Conservation (phyloP, 768 basidiomycete genomes). For the Boletus subcaerulescens region DNA sequence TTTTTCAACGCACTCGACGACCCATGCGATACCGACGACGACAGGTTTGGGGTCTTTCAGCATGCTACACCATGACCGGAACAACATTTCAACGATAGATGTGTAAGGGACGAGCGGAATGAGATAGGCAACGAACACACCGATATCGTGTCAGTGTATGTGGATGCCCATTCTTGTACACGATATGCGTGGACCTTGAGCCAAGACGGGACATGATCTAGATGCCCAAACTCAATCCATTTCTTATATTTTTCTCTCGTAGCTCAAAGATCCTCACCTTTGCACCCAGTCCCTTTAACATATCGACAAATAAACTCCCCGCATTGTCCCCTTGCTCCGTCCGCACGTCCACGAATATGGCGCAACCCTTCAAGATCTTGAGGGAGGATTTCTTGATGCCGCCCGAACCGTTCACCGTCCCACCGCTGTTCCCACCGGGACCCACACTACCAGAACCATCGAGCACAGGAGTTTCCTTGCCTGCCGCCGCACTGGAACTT, state of each 20-base stretch:
- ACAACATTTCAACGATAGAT: neutral
- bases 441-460: conserved; percentile 26
- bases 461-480: conserved; percentile 23
- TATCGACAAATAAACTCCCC: conserved; percentile 76
- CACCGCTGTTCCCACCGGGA: conserved; percentile 14
- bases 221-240: neutral
- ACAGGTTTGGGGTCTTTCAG: conserved; percentile 66
- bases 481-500: conserved; percentile 34
- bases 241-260: neutral
- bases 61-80: conserved; percentile 36
- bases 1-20: conserved; percentile 81
- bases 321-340: conserved; percentile 77
- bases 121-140: conserved; percentile 34
- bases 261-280: conserved; percentile 46
- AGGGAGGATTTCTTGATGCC: conserved; percentile 34
- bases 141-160: conserved; percentile 73
- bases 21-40: conserved; percentile 89
- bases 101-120: neutral
- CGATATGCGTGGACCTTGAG: conserved; percentile 76
- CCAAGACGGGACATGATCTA: conserved; percentile 66
- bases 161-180: conserved; percentile 79
- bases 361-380: conserved; percentile 66
- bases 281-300: conserved; percentile 78
- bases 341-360: conserved; percentile 81
- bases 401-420: conserved; percentile 21